Percentiles rank a stretch among this genome's conserved stretches.
phyloP scores from a whole-genome alignment of 192 early-diverging fungal genomes.

The Phycomyces nitens region DNA sequence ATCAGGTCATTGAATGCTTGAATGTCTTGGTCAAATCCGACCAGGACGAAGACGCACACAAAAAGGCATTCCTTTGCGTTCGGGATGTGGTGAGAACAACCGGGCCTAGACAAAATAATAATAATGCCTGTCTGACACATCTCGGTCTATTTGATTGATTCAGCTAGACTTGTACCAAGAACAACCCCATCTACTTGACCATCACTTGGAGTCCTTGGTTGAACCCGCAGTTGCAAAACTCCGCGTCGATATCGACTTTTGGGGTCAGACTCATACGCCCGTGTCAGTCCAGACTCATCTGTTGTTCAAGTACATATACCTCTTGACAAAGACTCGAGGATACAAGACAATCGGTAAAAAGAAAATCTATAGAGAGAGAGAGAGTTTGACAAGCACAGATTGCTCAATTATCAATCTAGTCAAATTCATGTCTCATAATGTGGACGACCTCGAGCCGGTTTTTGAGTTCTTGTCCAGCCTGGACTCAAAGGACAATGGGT shows the following conservation, averaged over 20 bases:
- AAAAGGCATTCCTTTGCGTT: not conserved
- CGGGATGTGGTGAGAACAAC: not conserved
- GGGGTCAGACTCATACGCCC: not conserved
- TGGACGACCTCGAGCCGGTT: slow-evolving; percentile 84
- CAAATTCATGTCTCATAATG: slow-evolving; percentile 89
- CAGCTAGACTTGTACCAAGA: slow-evolving; percentile 68
- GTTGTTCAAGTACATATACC: slow-evolving; percentile 53
- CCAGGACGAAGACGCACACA: not conserved
- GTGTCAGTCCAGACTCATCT: not conserved
- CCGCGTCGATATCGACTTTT: slow-evolving; percentile 37
- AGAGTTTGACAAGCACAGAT: no score
- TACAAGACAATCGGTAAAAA: slow-evolving; percentile 76
- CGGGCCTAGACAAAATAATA: no score
- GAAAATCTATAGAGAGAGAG: not conserved
- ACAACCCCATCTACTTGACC: slow-evolving; percentile 73
- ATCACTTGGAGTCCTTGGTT: slow-evolving; percentile 65
- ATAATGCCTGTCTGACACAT: no score
- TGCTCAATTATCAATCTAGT: no score
- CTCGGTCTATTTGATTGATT: no score
- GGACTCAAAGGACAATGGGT: slow-evolving; percentile 9
- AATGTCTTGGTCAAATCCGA: not conserved
- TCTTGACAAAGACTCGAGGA: slow-evolving; percentile 82
- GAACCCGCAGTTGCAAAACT: slow-evolving; percentile 55
- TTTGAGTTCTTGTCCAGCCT: slow-evolving; percentile 59
- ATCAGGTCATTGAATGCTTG: not conserved